A percentile compares a stretch with the other conserved stretches of the same genome.
Evolutionary conservation across 2,329 filamentous ascomycete genomes (phyloP).

Genomic region (Ceratocystis eucalypticola): DNA sequence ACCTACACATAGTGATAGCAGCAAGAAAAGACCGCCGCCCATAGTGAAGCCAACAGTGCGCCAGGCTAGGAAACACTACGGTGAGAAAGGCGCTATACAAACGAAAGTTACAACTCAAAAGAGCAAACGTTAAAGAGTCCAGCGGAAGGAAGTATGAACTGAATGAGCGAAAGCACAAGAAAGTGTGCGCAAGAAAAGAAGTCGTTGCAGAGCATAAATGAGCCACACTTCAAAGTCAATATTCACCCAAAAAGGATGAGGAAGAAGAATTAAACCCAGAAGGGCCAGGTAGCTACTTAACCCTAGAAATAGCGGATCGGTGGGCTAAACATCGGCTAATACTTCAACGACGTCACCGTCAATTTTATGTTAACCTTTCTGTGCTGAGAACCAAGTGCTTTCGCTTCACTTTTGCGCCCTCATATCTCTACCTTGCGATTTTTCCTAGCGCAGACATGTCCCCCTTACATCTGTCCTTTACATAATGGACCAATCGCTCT

Average conservation of each 20-base stretch:
- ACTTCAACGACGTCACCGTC: conserved; percentile 2
- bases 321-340: conserved; percentile 3
- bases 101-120: background rate
- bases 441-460: background rate
- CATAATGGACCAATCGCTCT: conserved; percentile 20
- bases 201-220: background rate
- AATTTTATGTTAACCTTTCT: background rate
- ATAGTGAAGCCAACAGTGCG: conserved; percentile 23
- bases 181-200: background rate
- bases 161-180: background rate
- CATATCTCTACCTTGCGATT: background rate
- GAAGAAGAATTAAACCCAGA: background rate
- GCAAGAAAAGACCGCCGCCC: conserved; percentile 29
- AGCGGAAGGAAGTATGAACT: background rate
- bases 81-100: background rate
- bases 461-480: background rate
- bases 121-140: background rate
- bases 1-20: conserved; percentile 32
- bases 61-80: background rate
- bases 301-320: background rate
- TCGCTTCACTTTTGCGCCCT: background rate
- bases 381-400: background rate
- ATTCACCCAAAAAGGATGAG: background rate
- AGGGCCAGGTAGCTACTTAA: background rate
- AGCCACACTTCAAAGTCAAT: background rate